Evolutionary conservation across 805 yeast species (phyloP), one percentile per base, ranked within the genome.

Genomic region (Ogataea paraovalis): DNA sequence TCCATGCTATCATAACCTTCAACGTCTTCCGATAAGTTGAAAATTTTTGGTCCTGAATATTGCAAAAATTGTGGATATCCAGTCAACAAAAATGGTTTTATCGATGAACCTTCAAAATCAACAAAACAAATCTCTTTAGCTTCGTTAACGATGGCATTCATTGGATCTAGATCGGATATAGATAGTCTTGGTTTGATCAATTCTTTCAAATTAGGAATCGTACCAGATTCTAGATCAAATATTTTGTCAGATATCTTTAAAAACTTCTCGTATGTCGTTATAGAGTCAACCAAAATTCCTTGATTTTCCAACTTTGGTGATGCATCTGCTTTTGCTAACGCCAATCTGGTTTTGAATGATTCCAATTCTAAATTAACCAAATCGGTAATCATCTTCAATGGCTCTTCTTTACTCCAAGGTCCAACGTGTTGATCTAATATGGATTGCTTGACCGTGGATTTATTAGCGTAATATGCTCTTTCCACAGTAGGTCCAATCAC

Each of bases 401-500:
- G 88, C 42, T 75, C 66, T 13, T 65, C 60, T 18, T 75, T 69
- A 13, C 70, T 66, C 90, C 95, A 89, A 34, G 98, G 98, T 1
- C 98, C 98, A 45, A 80, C 70, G 44, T 67, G 71, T 47, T 74
- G 69, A 45, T 71, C 73, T 44, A 79, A 67, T 45, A 73, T 74
- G 38, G 71, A 73, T 33, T 74, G 73, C n/a, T 75, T 70, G 56
- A 87, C 65, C 39, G 73, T 68, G 36, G 68, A 67, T 62, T 83
- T 83, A 54, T 82, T 78, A 64, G 85, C 86, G 78, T 90, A 83
- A 64, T 82, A 87, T 13, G 80, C 76, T 55, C 85, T 77, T 66
- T 92, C 97, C 27, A 80, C 82, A 21, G 87, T 78, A n/a, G 96
- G 94, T 6, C 99, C 98, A 55, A 92, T 81, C 62, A 84, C 76